These are phyloP conservation scores for Blastocystis sp. DNA, from an alignment of 352 stramenopile species.

Conservation along the genomic window DNA sequence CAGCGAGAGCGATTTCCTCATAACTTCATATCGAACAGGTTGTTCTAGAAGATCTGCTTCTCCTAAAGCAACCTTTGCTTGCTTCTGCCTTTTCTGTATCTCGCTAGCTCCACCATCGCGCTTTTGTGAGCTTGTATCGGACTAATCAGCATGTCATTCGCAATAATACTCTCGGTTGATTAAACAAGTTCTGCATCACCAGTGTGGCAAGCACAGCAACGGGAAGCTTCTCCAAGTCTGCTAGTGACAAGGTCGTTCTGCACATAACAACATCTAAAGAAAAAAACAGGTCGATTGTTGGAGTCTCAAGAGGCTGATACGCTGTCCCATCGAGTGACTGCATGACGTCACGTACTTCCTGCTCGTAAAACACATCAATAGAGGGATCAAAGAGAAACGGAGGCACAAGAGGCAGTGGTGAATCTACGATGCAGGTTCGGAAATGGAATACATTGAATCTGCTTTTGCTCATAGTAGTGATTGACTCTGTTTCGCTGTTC, in stretches of 20 bases:
- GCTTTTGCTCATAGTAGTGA: neutral
- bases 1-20: neutral
- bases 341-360: neutral
- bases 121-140: neutral
- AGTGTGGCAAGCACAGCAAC: neutral
- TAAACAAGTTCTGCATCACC: neutral
- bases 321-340: neutral
- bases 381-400: neutral
- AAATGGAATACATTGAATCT: neutral
- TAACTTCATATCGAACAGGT: neutral
- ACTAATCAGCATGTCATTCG: neutral
- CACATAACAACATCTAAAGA: neutral
- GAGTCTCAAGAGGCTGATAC: neutral
- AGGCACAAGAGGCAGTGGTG: neutral
- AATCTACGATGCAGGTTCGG: neutral
- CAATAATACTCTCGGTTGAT: neutral
- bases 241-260: neutral
- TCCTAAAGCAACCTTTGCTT: too few relatives aligned
- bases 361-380: neutral
- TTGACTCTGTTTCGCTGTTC: neutral
- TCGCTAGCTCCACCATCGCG: neutral
- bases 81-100: neutral
- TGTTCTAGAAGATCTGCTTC: neutral
- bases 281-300: neutral
- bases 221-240: neutral